Evolutionary conservation across 768 basidiomycete genomes (phyloP).

Genomic region (Pleurotus tuoliensis): DNA sequence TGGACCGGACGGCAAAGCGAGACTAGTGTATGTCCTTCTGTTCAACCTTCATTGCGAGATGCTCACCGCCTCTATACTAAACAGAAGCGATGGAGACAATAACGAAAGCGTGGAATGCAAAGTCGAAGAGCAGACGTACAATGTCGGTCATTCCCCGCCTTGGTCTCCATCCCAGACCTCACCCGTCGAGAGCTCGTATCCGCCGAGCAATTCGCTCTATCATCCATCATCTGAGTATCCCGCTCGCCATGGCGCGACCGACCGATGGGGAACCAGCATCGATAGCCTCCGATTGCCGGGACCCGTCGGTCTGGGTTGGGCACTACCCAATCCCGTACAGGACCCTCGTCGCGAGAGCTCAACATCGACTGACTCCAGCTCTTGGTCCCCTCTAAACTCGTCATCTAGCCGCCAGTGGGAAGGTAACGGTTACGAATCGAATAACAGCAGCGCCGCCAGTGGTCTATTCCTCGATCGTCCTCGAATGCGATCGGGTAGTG

Average conservation of each 20-base stretch:
- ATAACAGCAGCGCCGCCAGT: slow-evolving; percentile 13
- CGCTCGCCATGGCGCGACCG: neutral
- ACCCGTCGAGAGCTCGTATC: neutral
- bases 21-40: slow-evolving; percentile 52
- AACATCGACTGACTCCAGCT: slow-evolving; percentile 19
- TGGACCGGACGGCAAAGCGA: slow-evolving; percentile 62
- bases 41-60: neutral
- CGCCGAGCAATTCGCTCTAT: neutral
- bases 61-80: slow-evolving; percentile 11
- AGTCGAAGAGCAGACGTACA: slow-evolving; percentile 42
- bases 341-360: slow-evolving; percentile 29
- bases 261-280: neutral
- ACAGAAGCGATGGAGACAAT: slow-evolving; percentile 42
- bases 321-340: slow-evolving; percentile 23
- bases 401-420: slow-evolving; percentile 36
- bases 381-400: slow-evolving; percentile 33
- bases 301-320: slow-evolving; percentile 12
- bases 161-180: slow-evolving; percentile 23
- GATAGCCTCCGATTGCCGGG: slow-evolving; percentile 1
- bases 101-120: slow-evolving; percentile 43
- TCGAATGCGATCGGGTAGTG: slow-evolving; percentile 32
- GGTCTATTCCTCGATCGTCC: slow-evolving; percentile 30
- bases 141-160: slow-evolving; percentile 33
- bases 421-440: slow-evolving; percentile 27
- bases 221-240: slow-evolving; percentile 9